Evolutionary conservation across 306 rosid species (phyloP).

Genomic region (Amphicarpaea edgeworthii): DNA sequence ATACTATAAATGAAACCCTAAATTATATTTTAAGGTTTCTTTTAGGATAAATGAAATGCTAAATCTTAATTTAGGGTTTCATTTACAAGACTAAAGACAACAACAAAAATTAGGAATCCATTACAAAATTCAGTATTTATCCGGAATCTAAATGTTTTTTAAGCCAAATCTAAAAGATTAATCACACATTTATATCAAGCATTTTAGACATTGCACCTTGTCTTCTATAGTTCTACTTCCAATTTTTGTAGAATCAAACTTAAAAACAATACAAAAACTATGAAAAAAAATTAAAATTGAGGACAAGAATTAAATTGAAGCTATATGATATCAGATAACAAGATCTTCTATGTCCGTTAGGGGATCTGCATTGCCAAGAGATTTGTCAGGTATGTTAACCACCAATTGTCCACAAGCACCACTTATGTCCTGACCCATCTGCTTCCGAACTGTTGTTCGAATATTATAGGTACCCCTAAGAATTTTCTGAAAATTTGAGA

Average conservation of each 20-base stretch:
- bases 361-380: conserved; percentile 52
- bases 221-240: conserved; percentile 17
- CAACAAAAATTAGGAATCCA: too few species aligned
- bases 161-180: neutral
- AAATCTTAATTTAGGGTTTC: too few species aligned
- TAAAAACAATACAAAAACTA: neutral
- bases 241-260: conserved; percentile 35
- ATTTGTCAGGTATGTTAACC: conserved; percentile 63
- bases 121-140: too few species aligned
- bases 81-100: too few species aligned
- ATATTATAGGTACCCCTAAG: conserved; percentile 79
- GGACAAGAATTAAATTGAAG: conserved; percentile 18
- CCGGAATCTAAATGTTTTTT: too few species aligned
- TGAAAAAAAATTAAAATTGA: conserved; percentile 7
- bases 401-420: conserved; percentile 99
- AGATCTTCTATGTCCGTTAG: conserved; percentile 94
- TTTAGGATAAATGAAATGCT: too few species aligned
- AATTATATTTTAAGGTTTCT: too few species aligned
- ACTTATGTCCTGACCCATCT: conserved; percentile 97
- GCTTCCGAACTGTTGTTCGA: conserved; percentile 86
- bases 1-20: too few species aligned
- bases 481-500: conserved; percentile 76
- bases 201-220: conserved; percentile 26
- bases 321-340: conserved; percentile 51
- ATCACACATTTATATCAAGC: conserved; percentile 4